Base-by-base conservation (phyloP, 2,329 filamentous ascomycete genomes). In the Penicillium sp. region DNA sequence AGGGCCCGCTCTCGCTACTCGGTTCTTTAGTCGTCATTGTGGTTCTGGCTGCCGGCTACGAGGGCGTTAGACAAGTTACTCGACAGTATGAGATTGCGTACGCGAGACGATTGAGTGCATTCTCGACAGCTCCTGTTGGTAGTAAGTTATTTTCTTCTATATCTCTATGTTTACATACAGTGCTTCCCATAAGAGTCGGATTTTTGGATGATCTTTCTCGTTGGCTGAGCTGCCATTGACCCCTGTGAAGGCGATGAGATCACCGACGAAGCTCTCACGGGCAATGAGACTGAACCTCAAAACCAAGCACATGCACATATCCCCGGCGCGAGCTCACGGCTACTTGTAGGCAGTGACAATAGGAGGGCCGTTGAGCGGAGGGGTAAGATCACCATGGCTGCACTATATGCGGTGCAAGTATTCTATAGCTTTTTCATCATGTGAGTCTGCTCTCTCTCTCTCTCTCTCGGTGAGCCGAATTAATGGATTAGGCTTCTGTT, bases 341-440 rank as follows among this genome's bases (percentile, higher is more conserved):
- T 90, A 79, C 84, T 85, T 81, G 82, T 89, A 96, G 91, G 91
- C 82, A 90, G 91, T 77, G 78, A 80, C 53, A 86, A 84, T 74
- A 86, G 86, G 76, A 81, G 78, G 66, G 81, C 83, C 66, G 82
- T 86, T 66, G 86, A 87, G 76, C 86, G 88, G 78, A 87, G 85
- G 73, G 89, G 88, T 56, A 93, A 91, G 78, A 75, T 96, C 64
- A 81, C 92, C 77, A 94, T 97, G 83, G 91, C 91, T 30, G 78
- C 86, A 35, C 81, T 99, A 60, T 99, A 99, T 82, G 94, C 90
- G 21, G 79, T 95, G 56, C 95, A 99, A 83, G 96, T 95, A 69
- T 98, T 98, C 78, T 99, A 99, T 78, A 96, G 93, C 51, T 98
- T 99, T 74, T 98, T 99, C 85, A 93, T 99, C 76, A 99, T 99